Conservation (phyloP, 2,329 filamentous ascomycete genomes). For the Neonectria punicea region DNA sequence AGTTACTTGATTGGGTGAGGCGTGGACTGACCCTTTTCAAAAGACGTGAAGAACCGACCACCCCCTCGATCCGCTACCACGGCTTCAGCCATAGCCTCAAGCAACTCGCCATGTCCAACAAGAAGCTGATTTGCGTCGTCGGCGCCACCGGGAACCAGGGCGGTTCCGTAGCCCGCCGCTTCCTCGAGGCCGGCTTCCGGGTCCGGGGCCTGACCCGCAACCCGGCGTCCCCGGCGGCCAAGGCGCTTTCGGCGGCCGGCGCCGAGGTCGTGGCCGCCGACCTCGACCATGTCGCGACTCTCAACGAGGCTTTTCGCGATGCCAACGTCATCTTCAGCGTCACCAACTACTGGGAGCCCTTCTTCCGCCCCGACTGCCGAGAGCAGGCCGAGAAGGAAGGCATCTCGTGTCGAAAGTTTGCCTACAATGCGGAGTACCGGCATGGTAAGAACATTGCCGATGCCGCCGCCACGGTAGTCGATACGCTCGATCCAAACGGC, state of each 20-base stretch:
- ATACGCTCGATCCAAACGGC: conserved; percentile 56
- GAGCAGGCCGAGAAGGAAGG: conserved; percentile 50
- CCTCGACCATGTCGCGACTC: conserved; percentile 52
- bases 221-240: conserved; percentile 51
- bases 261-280: conserved; percentile 58
- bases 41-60: neutral
- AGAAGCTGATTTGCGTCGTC: conserved; percentile 56
- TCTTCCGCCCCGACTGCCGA: conserved; percentile 56
- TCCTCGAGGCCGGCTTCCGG: conserved; percentile 53
- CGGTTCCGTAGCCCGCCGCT: conserved; percentile 60
- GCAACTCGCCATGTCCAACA: conserved; percentile 10
- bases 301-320: conserved; percentile 54
- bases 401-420: conserved; percentile 55
- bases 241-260: conserved; percentile 52
- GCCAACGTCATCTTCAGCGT: conserved; percentile 64
- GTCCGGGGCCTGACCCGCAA: conserved; percentile 62
- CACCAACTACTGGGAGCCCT: conserved; percentile 66
- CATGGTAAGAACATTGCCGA: conserved; percentile 59
- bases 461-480: conserved; percentile 56
- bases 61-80: neutral
- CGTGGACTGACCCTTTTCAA: neutral
- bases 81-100: neutral
- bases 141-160: conserved; percentile 63
- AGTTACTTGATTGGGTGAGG: neutral
- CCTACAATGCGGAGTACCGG: conserved; percentile 61